phyloP scores from a whole-genome alignment of 176 grass and related monocot species.

The Cenchrus americanus region DNA sequence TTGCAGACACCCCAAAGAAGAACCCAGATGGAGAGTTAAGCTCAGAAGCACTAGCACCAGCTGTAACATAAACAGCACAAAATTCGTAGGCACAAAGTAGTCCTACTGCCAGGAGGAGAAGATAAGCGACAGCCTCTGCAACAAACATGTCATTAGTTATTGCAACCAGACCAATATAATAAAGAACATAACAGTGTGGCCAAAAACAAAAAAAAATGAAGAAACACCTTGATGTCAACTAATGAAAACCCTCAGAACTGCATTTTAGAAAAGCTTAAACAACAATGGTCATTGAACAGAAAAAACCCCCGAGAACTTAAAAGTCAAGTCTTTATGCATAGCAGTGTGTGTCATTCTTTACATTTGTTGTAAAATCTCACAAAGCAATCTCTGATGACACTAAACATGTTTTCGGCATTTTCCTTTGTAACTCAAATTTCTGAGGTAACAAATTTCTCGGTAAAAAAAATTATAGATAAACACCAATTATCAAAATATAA shows the following conservation, averaged over 20 bases:
- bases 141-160: conserved; percentile 47
- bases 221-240: conserved; percentile 16
- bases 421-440: conserved; percentile 11
- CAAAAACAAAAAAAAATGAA: conserved; percentile 12
- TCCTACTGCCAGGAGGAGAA: conserved; percentile 86
- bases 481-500: not conserved
- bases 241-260: not conserved
- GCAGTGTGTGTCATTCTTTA: not conserved
- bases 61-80: conserved; percentile 97
- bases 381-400: conserved; percentile 16
- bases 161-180: conserved; percentile 22
- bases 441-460: not conserved
- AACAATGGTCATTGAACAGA: conserved; percentile 15
- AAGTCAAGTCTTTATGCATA: conserved; percentile 6
- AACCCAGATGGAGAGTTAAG: conserved; percentile 93
- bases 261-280: not conserved
- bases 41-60: conserved; percentile 82
- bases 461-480: not conserved
- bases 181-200: conserved; percentile 16
- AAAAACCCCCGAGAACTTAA: not conserved
- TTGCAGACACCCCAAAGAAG: conserved; percentile 95
- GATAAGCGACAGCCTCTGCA: conserved; percentile 96
- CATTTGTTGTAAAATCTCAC: conserved; percentile 8
- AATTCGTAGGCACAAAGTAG: conserved; percentile 94
- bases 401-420: conserved; percentile 16